These are phyloP conservation scores for Escallonia rubra DNA, from an alignment of 129 eudicot genomes.

Conservation along the genomic window DNA sequence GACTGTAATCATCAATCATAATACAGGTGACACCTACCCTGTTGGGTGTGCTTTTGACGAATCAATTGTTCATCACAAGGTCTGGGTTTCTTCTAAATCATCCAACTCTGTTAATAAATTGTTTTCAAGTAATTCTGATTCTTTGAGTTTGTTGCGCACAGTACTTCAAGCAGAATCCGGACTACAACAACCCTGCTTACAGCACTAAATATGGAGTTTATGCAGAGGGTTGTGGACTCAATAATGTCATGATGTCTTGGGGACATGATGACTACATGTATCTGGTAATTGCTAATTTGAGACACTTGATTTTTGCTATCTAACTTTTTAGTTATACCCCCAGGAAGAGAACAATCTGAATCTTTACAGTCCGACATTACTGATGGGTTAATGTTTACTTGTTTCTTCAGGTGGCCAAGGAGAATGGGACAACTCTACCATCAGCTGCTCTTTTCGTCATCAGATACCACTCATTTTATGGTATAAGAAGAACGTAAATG, in stretches of 20 bases:
- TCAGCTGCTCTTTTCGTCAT: constrained; percentile 86
- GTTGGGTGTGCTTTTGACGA: constrained; percentile 85
- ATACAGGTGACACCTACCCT: constrained; percentile 71
- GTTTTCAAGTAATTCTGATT: not conserved
- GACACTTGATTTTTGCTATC: no score
- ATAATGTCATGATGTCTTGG: constrained; percentile 82
- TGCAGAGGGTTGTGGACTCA: constrained; percentile 72
- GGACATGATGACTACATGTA: constrained; percentile 98
- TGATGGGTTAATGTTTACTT: no score
- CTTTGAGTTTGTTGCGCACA: constrained; percentile 12
- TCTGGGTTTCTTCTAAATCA: constrained; percentile 6
- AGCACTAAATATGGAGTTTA: constrained; percentile 66
- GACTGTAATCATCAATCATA: not conserved
- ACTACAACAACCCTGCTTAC: constrained; percentile 54
- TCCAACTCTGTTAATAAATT: not conserved
- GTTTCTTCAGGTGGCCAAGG: constrained; percentile 61
- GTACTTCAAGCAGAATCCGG: constrained; percentile 72
- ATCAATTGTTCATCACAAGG: constrained; percentile 87
- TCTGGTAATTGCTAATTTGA: constrained; percentile 36
- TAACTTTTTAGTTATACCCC: no score
- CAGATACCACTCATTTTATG: constrained; percentile 83
- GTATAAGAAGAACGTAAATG: constrained; percentile 17
- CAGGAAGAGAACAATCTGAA: no score
- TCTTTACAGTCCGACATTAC: no score
- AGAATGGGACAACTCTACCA: constrained; percentile 66